Base-by-base conservation (phyloP, 2,329 filamentous ascomycete species). In the Calonectria montana region DNA sequence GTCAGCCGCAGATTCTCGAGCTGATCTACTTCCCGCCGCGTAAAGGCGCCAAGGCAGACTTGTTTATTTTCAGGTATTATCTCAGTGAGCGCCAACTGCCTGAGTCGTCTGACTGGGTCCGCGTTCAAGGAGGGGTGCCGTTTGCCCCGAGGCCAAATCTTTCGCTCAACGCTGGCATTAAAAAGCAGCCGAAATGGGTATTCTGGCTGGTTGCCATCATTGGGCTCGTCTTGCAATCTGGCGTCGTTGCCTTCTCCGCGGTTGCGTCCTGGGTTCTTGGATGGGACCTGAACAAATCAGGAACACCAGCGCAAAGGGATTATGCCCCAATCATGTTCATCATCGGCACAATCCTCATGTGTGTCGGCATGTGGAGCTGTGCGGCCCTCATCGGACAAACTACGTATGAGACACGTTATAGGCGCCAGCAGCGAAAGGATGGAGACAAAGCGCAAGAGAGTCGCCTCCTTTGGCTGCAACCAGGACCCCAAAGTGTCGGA, bases 1-100 rank as follows among this genome's bases (percentile, higher is more conserved):
- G 83, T 0, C 76, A 77, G 1, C 79, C 81, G 0, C 78, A 80
- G 31, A 74, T 84, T 3, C 72, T 83, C 2, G 80, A 83, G 12
- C 29, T 57, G 12, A 57, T 57, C 23, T 39, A 57, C n/a, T 57
- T 57, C n/a, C 53, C 53, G 31, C 31, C 31, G 31, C 53, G 31
- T 25, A 57, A 57, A 13, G 31, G 4, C 53, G 10, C 53, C 29
- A 57, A 57, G 6, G 31, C 53, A 16, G 15, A 39, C n/a, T 31
- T 57, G 53, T 21, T 37, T 7, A 57, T 57, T 7, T 25, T 57
- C 31, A 21, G n/a, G 13, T 31, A 57, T 13, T 57, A 37, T 25
- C 53, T 57, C 1, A 23, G 53, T 21, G n/a, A 39, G 15, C n/a
- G 15, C n/a, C 53, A 57, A 23, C 53, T n/a, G 2, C 31, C 53